Evolutionary conservation across 305 asterid species (phyloP), one percentile per base, ranked within the genome.

Genomic region (Salvia sclarea): DNA sequence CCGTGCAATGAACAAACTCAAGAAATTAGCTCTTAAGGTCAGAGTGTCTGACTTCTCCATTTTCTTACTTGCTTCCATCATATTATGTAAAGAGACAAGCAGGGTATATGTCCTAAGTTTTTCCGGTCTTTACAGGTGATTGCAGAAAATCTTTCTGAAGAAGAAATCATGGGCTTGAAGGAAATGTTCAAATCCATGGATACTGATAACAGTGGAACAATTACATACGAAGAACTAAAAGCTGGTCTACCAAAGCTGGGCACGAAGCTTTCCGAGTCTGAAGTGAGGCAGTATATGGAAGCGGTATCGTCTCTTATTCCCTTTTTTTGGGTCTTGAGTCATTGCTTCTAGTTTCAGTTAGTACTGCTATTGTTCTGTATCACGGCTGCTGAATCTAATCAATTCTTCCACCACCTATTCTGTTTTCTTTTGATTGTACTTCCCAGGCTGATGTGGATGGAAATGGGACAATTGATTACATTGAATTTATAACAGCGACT

Each of bases 1-100:
- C 95, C 86, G 92, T 33, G 98, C 98, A 24, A 92, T 90, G 98
- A 92, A 92, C 82, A 92, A 90, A 75, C 95, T 92, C 83, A 92
- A 92, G 93, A 92, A 92, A 86, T 87, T 90, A 17, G 98, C 98
- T 66, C 94, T 92, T 53, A 90, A 90, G 96, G 98, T 90, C 30
- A 14, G 70, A 53, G 14, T 53, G 56, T 37, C 22, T 44, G 3
- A 5, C 17, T 0, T 0, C 55, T 37, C 41, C 14, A 35, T 21
- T 60, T 45, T 14, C n/a, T 1, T 8, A 6, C 47, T 30, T 62
- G 25, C 20, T 74, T 60, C 24, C 6, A 16, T 62, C 20, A 8
- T 2, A 53, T 64, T 16, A 30, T 74, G 61, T 43, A 59, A 45
- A 55, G 69, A 40, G 21, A 21, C 35, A 20, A 18, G 45, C 68